phyloP scores from a whole-genome alignment of 2,329 filamentous ascomycete genomes.

The Trichothecium roseum region DNA sequence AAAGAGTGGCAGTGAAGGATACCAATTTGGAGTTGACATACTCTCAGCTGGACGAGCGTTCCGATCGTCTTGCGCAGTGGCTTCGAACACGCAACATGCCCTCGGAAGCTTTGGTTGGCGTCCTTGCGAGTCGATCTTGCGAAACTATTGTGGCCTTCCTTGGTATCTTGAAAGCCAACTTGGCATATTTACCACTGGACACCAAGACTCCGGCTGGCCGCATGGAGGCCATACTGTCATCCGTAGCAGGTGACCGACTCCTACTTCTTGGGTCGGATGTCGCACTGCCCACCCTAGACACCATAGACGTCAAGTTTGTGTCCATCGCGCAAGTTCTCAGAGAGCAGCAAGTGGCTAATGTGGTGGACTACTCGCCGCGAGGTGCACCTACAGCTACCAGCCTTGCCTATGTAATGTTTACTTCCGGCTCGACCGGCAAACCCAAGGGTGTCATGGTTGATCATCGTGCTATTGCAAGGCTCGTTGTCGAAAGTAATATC shows the following conservation, averaged over 20 bases:
- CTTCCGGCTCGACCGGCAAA: conserved; percentile 37
- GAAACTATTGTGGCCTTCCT: conserved; percentile 10
- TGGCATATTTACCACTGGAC: conserved; percentile 13
- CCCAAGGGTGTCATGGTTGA: conserved; percentile 35
- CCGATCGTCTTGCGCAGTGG: conserved; percentile 3
- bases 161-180: conserved; percentile 12
- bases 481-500: conserved; percentile 5
- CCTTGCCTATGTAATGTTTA: conserved; percentile 31
- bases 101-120: not conserved
- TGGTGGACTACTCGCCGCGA: not conserved
- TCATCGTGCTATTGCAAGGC: conserved; percentile 6
- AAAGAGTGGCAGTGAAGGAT: conserved; percentile 5
- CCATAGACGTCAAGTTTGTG: conserved; percentile 6
- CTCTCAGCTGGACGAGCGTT: conserved; percentile 3
- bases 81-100: not conserved
- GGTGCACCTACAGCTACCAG: conserved; percentile 1
- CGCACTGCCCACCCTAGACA: not conserved
- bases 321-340: conserved; percentile 2
- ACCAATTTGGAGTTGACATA: conserved; percentile 4
- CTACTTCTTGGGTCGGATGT: conserved; percentile 5
- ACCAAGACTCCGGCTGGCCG: conserved; percentile 6
- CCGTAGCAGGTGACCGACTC: not conserved
- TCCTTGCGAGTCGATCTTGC: conserved; percentile 8
- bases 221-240: conserved; percentile 8
- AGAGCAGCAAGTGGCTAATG: too few relatives aligned